A percentile compares a stretch with the other conserved stretches of the same genome.
These are phyloP conservation scores for Rheum nobile DNA, from an alignment of 148 eudicot genomes.

Conservation along the genomic window DNA sequence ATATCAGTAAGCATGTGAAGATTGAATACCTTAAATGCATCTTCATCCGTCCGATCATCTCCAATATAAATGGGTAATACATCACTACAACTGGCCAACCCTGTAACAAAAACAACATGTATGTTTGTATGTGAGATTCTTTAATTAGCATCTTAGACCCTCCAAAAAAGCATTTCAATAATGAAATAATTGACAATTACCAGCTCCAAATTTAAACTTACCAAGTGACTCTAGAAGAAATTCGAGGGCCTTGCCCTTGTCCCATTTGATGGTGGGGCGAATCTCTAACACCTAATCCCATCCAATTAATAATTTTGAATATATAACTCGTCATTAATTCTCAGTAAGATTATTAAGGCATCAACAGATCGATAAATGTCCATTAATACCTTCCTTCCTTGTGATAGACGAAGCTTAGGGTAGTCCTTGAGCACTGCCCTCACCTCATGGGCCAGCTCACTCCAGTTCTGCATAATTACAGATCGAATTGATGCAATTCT, in stretches of 20 bases:
- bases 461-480: slow-evolving; percentile 47
- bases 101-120: slow-evolving; percentile 20
- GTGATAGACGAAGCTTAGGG: slow-evolving; percentile 65
- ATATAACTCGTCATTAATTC: no score
- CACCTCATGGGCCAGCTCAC: slow-evolving; percentile 57
- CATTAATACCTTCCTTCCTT: slow-evolving; percentile 63
- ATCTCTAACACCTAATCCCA: slow-evolving; percentile 56
- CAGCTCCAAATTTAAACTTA: no score
- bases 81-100: slow-evolving; percentile 48
- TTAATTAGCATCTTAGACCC: no score
- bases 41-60: slow-evolving; percentile 88
- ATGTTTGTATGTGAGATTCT: no score
- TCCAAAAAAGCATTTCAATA: no score
- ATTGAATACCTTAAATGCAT: slow-evolving; percentile 75
- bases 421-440: slow-evolving; percentile 54
- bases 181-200: no score
- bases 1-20: not conserved
- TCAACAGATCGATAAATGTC: no score
- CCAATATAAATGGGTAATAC: slow-evolving; percentile 90
- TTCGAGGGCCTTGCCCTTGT: slow-evolving; percentile 93
- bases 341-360: not conserved
- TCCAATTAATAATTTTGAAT: no score
- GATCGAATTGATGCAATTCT: not conserved
- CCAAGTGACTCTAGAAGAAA: slow-evolving; percentile 87
- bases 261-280: slow-evolving; percentile 90